A percentile compares a stretch with the other conserved stretches of the same genome.
phyloP scores from a whole-genome alignment of 2,329 filamentous ascomycete genomes.

The Fusarium dlaminii region DNA sequence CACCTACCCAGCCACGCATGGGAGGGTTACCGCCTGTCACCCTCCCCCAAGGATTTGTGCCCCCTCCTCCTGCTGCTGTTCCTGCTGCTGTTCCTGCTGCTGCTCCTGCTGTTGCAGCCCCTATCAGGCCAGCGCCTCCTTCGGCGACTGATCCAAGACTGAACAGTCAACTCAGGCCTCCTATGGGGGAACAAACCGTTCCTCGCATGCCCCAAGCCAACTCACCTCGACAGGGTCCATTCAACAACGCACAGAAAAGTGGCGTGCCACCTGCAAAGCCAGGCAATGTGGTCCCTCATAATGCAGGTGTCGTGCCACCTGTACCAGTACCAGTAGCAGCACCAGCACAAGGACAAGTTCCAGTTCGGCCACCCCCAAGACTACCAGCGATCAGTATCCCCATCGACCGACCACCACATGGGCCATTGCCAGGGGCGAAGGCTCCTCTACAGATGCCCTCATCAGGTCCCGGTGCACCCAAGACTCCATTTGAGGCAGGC shows the following conservation, averaged over 20 bases:
- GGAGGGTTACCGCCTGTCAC: constrained; percentile 1
- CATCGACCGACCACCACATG: neutral
- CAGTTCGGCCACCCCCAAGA: neutral
- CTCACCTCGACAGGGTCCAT: neutral
- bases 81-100: neutral
- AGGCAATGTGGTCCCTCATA: neutral
- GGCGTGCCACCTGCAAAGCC: neutral
- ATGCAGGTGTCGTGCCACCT: neutral
- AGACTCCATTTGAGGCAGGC: neutral
- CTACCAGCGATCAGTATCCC: constrained; percentile 8
- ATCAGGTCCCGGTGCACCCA: neutral
- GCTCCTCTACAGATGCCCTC: neutral
- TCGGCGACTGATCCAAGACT: neutral
- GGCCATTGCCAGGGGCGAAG: neutral
- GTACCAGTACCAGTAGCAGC: neutral
- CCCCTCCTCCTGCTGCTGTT: neutral
- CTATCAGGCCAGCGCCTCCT: neutral
- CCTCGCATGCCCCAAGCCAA: constrained; percentile 2
- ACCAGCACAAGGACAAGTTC: neutral
- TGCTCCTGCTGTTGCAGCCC: neutral
- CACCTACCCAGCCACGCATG: neutral
- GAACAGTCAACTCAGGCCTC: constrained; percentile 1
- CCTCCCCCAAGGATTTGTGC: neutral
- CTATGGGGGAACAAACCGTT: neutral
- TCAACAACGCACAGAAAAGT: neutral